Evolutionary conservation across 2,329 filamentous ascomycete species (phyloP), one percentile per base, ranked within the genome.

Genomic region (Coccinonectria pachysandricola): DNA sequence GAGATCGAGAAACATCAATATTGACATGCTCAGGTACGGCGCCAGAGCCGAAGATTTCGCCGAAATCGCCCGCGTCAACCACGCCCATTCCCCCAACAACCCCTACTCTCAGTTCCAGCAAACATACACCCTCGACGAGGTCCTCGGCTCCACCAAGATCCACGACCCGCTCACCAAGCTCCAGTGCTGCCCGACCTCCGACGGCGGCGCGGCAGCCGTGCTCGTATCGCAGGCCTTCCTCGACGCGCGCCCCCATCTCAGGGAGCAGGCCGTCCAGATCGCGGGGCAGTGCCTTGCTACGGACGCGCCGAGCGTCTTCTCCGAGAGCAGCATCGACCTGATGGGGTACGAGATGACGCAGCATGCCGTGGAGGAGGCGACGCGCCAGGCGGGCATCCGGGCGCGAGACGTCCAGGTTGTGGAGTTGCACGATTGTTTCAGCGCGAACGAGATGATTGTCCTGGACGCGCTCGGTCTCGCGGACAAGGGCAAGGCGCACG

Each of bases 61-160:
- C 17, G 88, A 96, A 62, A 95, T 96, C 49, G 88, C 75, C 7
- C 77, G 88, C 42, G 60, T 96, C 52, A 96, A 94, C 65, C 88
- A 96, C 59, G 77, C 77, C 37, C 91, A 98, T 68, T 87, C 79
- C 12, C 79, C 79, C 54, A 74, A 79, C 42, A 96, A 96, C 65
- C 88, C 88, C 7, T 98, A 98, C 67, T 88, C 85, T n/a, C 88
- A 96, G 58, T 96, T 98, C 68, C 80, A 79, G 48, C 75, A 92
- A 48, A 83, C 88, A 52, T 96, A 96, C 64, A 82, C 81, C 1
- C 73, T 79, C 20, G 82, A 94, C 16, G 78, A 96, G 57, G 68
- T 96, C 52, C 57, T 84, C 50, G 64, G 78, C 19, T 62, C 83
- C 0, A 65, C 83, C 33, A 81, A 75, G 68, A 83, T 96, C 56